Percentiles rank a stretch among this genome's conserved stretches.
Evolutionary conservation across 2,329 filamentous ascomycete species (phyloP).

Genomic region (Calonectria honghensis): DNA sequence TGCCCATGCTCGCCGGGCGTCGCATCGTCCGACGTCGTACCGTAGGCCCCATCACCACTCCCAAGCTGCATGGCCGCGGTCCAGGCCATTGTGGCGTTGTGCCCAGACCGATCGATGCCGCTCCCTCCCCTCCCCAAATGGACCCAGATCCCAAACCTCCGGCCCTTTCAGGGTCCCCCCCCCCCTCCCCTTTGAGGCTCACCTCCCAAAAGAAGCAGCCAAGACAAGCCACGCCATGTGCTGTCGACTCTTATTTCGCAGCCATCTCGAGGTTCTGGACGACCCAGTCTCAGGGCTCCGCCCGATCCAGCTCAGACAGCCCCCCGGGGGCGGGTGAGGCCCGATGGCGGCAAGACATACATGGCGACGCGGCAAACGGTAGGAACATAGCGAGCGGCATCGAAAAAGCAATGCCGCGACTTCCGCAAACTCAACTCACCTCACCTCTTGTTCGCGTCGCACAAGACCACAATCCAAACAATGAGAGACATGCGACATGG

Average conservation of each 20-base stretch:
- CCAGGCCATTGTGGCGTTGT: constrained; percentile 48
- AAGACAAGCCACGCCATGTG: constrained; percentile 41
- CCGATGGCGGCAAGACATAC: constrained; percentile 26
- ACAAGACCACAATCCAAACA: not conserved
- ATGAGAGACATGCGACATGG: constrained; percentile 7
- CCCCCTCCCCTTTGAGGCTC: constrained; percentile 20
- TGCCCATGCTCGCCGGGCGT: constrained; percentile 23
- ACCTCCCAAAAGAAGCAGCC: constrained; percentile 29
- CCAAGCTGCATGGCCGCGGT: constrained; percentile 40
- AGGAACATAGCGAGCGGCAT: not conserved
- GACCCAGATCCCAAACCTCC: constrained; percentile 40
- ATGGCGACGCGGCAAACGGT: constrained; percentile 18
- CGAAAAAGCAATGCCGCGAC: constrained; percentile 4
- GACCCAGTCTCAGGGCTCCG: not conserved
- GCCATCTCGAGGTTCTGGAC: not conserved
- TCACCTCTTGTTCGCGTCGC: not conserved
- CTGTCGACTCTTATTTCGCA: constrained; percentile 40
- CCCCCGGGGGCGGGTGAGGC: not conserved
- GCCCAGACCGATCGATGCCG: constrained; percentile 50
- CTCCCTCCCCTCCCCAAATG: constrained; percentile 19
- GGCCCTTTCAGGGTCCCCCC: constrained; percentile 34
- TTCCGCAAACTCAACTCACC: not conserved
- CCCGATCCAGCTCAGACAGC: constrained; percentile 15
- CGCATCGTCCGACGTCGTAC: constrained; percentile 46
- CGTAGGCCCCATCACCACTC: constrained; percentile 21